A percentile compares a stretch with the other conserved stretches of the same genome.
Evolutionary conservation across 257 asterid species (phyloP).

Genomic region (Capsicum baccatum): DNA sequence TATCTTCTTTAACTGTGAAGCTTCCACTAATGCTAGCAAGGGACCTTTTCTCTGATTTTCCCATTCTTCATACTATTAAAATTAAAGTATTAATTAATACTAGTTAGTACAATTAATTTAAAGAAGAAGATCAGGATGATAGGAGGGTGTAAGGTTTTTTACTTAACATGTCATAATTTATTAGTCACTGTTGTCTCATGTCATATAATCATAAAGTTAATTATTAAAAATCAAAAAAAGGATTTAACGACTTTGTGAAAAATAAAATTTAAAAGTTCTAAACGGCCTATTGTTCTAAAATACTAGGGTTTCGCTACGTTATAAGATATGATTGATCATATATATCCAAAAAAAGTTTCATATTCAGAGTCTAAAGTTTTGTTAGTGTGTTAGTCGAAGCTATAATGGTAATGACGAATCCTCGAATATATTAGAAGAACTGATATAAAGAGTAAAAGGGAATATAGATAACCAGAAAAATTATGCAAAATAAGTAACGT

Average conservation of each 20-base stretch:
- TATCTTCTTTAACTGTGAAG: slow-evolving; percentile 31
- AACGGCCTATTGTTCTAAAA: not conserved
- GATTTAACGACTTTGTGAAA: not conserved
- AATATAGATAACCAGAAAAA: not conserved
- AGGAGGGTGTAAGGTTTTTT: not conserved
- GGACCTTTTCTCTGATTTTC: slow-evolving; percentile 12
- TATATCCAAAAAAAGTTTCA: not conserved
- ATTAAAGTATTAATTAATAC: not conserved
- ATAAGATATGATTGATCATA: not conserved
- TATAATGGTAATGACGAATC: not conserved
- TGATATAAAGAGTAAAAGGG: not conserved
- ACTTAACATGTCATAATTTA: not conserved
- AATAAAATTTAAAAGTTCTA: not conserved
- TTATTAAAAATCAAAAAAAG: not conserved
- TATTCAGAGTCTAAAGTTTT: not conserved
- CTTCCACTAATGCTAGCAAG: slow-evolving; percentile 31
- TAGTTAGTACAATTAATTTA: not conserved
- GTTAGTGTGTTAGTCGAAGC: not conserved
- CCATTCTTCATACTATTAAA: not conserved
- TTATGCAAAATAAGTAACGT: not conserved
- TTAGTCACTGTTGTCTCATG: not conserved
- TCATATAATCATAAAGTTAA: not conserved
- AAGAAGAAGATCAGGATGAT: not conserved
- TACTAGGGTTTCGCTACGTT: not conserved
- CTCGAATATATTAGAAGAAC: not conserved